phyloP scores from a whole-genome alignment of 2,329 filamentous ascomycete species.

The Ploettnerulaceae sp. region DNA sequence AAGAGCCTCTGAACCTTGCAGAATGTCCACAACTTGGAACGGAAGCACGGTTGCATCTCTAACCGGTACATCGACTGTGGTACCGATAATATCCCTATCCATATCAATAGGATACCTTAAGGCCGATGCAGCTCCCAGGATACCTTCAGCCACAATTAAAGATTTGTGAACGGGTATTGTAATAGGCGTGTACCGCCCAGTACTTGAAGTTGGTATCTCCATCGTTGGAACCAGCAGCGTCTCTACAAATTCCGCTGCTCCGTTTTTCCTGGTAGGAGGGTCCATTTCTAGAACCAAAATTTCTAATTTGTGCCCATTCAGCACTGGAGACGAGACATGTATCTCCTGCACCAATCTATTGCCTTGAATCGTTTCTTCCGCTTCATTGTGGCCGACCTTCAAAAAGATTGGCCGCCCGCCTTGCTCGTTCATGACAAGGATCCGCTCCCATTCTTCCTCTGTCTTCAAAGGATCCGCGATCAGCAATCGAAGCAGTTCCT shows the following conservation, averaged over 20 bases:
- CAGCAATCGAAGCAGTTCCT: constrained; percentile 62
- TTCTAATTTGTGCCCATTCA: constrained; percentile 60
- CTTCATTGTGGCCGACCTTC: constrained; percentile 42
- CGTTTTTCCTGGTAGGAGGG: constrained; percentile 46
- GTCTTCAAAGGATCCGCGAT: constrained; percentile 64
- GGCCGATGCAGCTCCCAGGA: constrained; percentile 59
- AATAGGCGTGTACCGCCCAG: constrained; percentile 60
- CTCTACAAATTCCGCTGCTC: constrained; percentile 50
- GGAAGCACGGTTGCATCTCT: constrained; percentile 35
- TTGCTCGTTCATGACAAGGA: constrained; percentile 44
- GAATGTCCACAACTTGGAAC: constrained; percentile 58
- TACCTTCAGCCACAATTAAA: constrained; percentile 67
- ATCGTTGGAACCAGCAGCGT: constrained; percentile 71
- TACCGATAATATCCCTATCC: constrained; percentile 42
- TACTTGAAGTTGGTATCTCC: constrained; percentile 60
- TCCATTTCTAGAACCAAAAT: constrained; percentile 52
- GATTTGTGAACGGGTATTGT: constrained; percentile 81
- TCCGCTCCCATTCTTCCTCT: constrained; percentile 61
- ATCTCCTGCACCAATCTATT: constrained; percentile 53
- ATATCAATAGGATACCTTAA: constrained; percentile 38
- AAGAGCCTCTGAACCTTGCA: constrained; percentile 58
- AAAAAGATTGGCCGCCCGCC: constrained; percentile 55
- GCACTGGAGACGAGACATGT: constrained; percentile 55
- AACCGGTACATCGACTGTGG: constrained; percentile 53
- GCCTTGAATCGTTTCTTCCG: constrained; percentile 31